A percentile compares a stretch with the other conserved stretches of the same genome.
phyloP scores from a whole-genome alignment of 106 monocot genomes.

The Platanthera guangdongensis region DNA sequence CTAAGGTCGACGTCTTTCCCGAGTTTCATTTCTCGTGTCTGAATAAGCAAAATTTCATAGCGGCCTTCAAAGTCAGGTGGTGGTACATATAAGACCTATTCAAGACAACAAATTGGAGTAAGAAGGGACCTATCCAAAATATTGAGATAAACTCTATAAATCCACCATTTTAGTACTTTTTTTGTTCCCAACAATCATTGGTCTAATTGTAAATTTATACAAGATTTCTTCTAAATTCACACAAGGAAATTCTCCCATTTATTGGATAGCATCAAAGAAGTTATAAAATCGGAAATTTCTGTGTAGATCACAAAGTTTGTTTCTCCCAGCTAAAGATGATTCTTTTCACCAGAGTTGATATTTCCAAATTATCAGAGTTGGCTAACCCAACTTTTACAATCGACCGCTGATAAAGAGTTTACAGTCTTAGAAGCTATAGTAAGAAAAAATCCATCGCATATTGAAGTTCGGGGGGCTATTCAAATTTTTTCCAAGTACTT shows the following conservation, averaged over 20 bases:
- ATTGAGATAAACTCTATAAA: not conserved
- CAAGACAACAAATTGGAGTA: not conserved
- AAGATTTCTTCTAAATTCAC: too few relatives aligned
- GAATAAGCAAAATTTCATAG: constrained; percentile 55
- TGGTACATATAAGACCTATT: constrained; percentile 80
- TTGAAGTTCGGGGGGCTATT: not conserved
- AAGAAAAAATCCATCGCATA: too few relatives aligned
- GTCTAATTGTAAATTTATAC: too few relatives aligned
- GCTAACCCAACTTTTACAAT: not conserved
- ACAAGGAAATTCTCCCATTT: too few relatives aligned
- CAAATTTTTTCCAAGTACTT: not conserved
- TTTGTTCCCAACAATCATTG: too few relatives aligned
- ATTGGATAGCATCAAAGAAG: not conserved
- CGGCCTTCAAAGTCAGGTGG: constrained; percentile 75
- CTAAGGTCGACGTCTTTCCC: constrained; percentile 60
- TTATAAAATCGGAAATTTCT: not conserved
- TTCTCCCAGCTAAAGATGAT: not conserved
- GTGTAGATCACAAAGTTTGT: not conserved
- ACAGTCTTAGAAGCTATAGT: not conserved
- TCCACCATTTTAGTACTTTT: not conserved
- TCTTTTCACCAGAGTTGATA: not conserved
- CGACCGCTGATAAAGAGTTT: not conserved
- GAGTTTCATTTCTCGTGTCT: constrained; percentile 61
- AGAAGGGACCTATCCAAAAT: not conserved
- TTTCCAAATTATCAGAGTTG: not conserved